Percentiles rank a stretch among this genome's conserved stretches.
Conservation (phyloP, 352 stramenopile genomes). For the Ophiocytium majus region DNA sequence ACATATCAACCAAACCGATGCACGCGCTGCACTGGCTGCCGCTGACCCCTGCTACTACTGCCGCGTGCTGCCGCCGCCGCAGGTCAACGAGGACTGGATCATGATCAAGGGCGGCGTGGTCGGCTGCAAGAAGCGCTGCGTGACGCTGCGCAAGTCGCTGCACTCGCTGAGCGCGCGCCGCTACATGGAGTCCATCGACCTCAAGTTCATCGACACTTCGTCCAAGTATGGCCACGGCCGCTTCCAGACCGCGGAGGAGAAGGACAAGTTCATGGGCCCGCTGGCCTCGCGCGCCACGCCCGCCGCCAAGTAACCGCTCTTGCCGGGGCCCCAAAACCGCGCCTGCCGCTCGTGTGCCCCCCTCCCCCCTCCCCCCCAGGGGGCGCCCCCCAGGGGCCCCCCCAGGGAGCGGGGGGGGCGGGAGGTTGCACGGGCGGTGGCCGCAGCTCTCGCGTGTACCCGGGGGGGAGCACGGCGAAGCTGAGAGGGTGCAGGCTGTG, state of each 20-base stretch:
- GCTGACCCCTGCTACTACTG: too few relatives aligned
- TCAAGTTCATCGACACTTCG: conserved; percentile 82
- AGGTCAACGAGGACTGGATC: conserved; percentile 98
- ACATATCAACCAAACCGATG: too few relatives aligned
- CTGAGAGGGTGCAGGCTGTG: background rate
- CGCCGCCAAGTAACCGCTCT: background rate
- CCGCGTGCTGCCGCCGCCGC: too few relatives aligned
- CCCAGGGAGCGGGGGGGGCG: too few relatives aligned
- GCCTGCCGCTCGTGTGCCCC: background rate
- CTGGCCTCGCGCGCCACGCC: conserved; percentile 74
- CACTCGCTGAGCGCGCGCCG: conserved; percentile 93
- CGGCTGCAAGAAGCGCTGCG: conserved; percentile 96
- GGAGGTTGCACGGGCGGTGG: too few relatives aligned
- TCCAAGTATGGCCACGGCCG: conserved; percentile 99
- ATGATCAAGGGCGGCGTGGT: conserved; percentile 99
- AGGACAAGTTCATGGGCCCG: conserved; percentile 97
- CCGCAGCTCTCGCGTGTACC: background rate
- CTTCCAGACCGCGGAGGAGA: conserved; percentile 99
- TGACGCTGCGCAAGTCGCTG: conserved; percentile 98
- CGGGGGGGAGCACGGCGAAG: background rate
- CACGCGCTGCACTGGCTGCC: too few relatives aligned
- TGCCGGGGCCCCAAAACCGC: too few relatives aligned
- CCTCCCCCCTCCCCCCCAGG: background rate
- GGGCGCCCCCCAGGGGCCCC: too few relatives aligned
- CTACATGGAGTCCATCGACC: conserved; percentile 90